Percentiles rank a stretch among this genome's conserved stretches.
These are phyloP conservation scores for Dalbergia cultrata DNA, from an alignment of 306 rosid species.

Conservation along the genomic window DNA sequence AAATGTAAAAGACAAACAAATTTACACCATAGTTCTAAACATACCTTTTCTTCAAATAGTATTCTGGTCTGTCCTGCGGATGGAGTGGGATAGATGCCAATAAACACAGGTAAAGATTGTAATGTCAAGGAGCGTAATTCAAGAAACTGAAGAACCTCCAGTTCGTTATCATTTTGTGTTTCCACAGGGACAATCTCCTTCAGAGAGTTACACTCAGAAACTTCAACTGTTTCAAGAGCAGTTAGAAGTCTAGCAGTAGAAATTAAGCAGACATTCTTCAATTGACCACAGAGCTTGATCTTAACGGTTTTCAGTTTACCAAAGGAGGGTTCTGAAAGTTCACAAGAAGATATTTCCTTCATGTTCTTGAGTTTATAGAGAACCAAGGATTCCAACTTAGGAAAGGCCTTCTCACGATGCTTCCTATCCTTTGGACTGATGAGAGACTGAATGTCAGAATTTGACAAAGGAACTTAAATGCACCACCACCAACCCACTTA, in stretches of 20 bases:
- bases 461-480: too few species aligned
- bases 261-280: conserved; percentile 32
- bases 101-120: neutral
- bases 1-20: neutral
- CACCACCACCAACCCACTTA: too few species aligned
- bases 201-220: conserved; percentile 47
- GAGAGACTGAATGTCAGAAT: conserved; percentile 1
- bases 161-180: neutral
- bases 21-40: neutral
- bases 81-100: conserved; percentile 16
- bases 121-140: conserved; percentile 10
- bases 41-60: conserved; percentile 28
- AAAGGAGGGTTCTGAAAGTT: conserved; percentile 41
- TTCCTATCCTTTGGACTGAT: conserved; percentile 17
- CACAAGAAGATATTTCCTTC: neutral
- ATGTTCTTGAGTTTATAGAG: conserved; percentile 28
- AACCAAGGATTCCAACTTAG: conserved; percentile 42
- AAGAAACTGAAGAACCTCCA: neutral
- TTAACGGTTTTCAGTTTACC: conserved; percentile 45
- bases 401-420: conserved; percentile 33
- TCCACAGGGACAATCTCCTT: conserved; percentile 21
- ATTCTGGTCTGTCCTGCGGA: neutral
- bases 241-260: conserved; percentile 20
- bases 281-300: conserved; percentile 21
- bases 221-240: conserved; percentile 46